phyloP scores from a whole-genome alignment of 2,329 filamentous ascomycete genomes.

The Aspergillus piperis region DNA sequence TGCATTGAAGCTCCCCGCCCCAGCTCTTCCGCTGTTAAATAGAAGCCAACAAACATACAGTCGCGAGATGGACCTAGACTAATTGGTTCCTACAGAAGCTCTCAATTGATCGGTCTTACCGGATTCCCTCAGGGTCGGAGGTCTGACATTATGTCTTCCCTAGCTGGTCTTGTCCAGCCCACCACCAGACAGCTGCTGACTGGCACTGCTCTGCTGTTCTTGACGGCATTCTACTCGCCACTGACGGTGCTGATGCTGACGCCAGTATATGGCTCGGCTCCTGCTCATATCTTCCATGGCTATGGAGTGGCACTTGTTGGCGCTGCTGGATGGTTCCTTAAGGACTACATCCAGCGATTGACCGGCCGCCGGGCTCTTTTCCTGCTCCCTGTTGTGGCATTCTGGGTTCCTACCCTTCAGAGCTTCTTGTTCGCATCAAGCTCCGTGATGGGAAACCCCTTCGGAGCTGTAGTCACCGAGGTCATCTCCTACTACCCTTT shows the following conservation, averaged over 20 bases:
- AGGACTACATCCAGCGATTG: slow-evolving; percentile 54
- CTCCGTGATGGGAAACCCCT: slow-evolving; percentile 63
- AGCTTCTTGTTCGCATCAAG: slow-evolving; percentile 70
- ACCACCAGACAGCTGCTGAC: slow-evolving; percentile 29
- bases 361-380: slow-evolving; percentile 50
- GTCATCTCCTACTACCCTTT: slow-evolving; percentile 70
- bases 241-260: slow-evolving; percentile 69
- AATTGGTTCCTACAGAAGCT: background rate
- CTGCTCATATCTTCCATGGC: slow-evolving; percentile 71
- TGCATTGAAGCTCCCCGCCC: background rate
- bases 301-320: slow-evolving; percentile 66
- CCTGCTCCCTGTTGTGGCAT: slow-evolving; percentile 71
- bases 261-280: slow-evolving; percentile 85
- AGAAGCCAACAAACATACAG: background rate
- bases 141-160: slow-evolving; percentile 28
- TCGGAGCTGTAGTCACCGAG: slow-evolving; percentile 77
- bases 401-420: slow-evolving; percentile 73
- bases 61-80: background rate
- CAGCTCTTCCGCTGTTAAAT: background rate
- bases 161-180: slow-evolving; percentile 27
- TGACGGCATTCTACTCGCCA: slow-evolving; percentile 44
- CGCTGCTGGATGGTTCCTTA: slow-evolving; percentile 71
- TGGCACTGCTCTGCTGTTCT: slow-evolving; percentile 38
- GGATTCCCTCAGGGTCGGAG: background rate
- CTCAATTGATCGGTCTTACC: background rate